Conservation (phyloP, 208 protist species). For the Trichomonas vaginalis region DNA sequence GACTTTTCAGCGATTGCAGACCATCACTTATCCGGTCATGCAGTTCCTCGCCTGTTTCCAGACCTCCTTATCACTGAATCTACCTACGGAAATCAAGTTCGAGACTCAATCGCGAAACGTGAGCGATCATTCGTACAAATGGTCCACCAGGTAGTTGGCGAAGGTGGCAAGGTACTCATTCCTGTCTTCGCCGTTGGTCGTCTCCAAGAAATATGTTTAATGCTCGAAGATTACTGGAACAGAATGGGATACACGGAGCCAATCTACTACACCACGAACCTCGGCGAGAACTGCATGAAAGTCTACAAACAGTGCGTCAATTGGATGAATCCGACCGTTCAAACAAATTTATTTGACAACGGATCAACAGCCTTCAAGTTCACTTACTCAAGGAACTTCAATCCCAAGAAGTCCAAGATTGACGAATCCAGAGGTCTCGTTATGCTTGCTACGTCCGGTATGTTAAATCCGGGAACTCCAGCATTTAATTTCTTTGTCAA, state of each 20-base stretch:
- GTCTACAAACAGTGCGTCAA: slow-evolving; percentile 69
- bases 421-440: slow-evolving; percentile 53
- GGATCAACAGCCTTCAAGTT: not conserved
- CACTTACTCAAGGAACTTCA: not conserved
- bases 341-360: not conserved
- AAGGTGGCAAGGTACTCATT: slow-evolving; percentile 56
- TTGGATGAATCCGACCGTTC: slow-evolving; percentile 68
- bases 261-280: slow-evolving; percentile 60
- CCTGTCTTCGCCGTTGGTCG: slow-evolving; percentile 65
- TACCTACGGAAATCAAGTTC: slow-evolving; percentile 64
- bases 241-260: slow-evolving; percentile 53
- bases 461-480: slow-evolving; percentile 57
- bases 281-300: slow-evolving; percentile 46
- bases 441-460: slow-evolving; percentile 69
- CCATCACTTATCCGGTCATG: not conserved
- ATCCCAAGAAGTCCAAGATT: not conserved
- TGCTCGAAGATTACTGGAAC: slow-evolving; percentile 68
- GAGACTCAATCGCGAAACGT: slow-evolving; percentile 60
- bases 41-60: slow-evolving; percentile 34
- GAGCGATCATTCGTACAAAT: slow-evolving; percentile 63
- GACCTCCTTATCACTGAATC: slow-evolving; percentile 70
- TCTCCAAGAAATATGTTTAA: slow-evolving; percentile 64
- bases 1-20: not conserved
- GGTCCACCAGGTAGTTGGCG: slow-evolving; percentile 50
- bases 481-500: slow-evolving; percentile 48